Conservation (phyloP, 1,139 yeast species). For the Citeromyces hawaiiensis region DNA sequence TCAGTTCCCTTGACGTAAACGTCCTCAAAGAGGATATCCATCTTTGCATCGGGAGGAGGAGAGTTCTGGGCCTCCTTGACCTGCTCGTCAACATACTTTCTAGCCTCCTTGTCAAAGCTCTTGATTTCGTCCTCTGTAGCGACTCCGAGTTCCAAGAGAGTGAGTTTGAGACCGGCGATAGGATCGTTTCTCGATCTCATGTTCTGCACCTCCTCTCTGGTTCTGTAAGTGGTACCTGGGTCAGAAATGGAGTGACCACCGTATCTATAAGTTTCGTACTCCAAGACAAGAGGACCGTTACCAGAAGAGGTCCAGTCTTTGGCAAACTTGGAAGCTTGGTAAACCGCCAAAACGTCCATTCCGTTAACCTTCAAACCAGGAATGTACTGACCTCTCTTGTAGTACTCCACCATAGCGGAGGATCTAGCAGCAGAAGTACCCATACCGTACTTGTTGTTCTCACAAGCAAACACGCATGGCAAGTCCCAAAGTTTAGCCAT, state of each 20-base stretch:
- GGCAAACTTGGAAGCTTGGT: conserved; percentile 94
- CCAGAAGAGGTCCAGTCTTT: conserved; percentile 91
- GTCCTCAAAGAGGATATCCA: conserved; percentile 91
- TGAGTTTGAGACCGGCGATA: conserved; percentile 88
- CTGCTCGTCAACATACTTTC: conserved; percentile 90
- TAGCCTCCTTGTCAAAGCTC: conserved; percentile 88
- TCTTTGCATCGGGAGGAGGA: conserved; percentile 91
- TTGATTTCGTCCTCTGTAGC: conserved; percentile 93
- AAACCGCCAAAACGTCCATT: conserved; percentile 92
- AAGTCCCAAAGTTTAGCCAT: conserved; percentile 99
- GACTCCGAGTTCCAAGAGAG: conserved; percentile 65
- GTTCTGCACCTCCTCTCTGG: conserved; percentile 98
- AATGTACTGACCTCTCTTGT: conserved; percentile 98
- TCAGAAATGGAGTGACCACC: conserved; percentile 99
- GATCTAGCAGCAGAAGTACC: conserved; percentile 97
- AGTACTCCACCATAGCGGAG: conserved; percentile 91
- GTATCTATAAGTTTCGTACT: conserved; percentile 96
- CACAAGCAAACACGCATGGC: conserved; percentile 92
- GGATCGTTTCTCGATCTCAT: conserved; percentile 98
- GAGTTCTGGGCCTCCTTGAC: conserved; percentile 88
- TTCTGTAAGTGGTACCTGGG: conserved; percentile 99
- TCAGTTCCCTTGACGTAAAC: conserved; percentile 94
- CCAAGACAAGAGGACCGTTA: conserved; percentile 91
- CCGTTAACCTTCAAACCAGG: conserved; percentile 98
- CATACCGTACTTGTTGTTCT: conserved; percentile 99